Conservation (phyloP, 1,284 basidiomycete species). For the Ustilago bromivora region DNA sequence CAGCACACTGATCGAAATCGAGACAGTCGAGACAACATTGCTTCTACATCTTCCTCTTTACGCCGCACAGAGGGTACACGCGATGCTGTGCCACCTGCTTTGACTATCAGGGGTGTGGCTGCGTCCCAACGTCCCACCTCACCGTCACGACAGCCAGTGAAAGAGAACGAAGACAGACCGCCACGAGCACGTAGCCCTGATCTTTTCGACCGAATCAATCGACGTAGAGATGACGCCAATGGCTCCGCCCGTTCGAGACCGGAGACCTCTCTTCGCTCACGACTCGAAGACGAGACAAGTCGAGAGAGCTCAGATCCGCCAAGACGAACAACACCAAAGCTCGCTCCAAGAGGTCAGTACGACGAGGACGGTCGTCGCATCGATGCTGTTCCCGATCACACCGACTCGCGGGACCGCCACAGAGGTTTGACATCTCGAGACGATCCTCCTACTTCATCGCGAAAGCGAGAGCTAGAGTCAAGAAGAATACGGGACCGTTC, state of each 20-base stretch:
- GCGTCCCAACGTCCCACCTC: slow-evolving; percentile 21
- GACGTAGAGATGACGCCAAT: slow-evolving; percentile 23
- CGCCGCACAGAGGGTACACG: slow-evolving; percentile 16
- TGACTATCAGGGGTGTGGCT: slow-evolving; percentile 40
- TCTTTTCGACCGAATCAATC: slow-evolving; percentile 32
- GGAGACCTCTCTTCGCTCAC: slow-evolving; percentile 24
- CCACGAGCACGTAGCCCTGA: slow-evolving; percentile 31
- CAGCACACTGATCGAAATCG: slow-evolving; percentile 2
- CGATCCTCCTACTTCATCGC: slow-evolving; percentile 25
- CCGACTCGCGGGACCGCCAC: slow-evolving; percentile 9
- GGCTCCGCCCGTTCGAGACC: slow-evolving; percentile 17
- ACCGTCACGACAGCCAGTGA: background rate
- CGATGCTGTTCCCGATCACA: slow-evolving; percentile 15
- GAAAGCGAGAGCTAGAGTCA: slow-evolving; percentile 12
- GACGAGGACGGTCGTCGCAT: slow-evolving; percentile 37
- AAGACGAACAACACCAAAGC: slow-evolving; percentile 16
- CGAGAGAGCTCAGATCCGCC: slow-evolving; percentile 10
- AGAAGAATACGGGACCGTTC: slow-evolving; percentile 26
- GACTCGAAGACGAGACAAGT: slow-evolving; percentile 8
- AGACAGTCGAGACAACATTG: slow-evolving; percentile 9
- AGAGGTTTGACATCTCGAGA: slow-evolving; percentile 9
- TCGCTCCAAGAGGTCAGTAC: slow-evolving; percentile 39
- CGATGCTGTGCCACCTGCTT: slow-evolving; percentile 17
- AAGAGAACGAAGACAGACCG: slow-evolving; percentile 10
- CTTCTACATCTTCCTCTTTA: slow-evolving; percentile 16